Conservation (phyloP, 768 basidiomycete species). For the Tricholoma terreum region DNA sequence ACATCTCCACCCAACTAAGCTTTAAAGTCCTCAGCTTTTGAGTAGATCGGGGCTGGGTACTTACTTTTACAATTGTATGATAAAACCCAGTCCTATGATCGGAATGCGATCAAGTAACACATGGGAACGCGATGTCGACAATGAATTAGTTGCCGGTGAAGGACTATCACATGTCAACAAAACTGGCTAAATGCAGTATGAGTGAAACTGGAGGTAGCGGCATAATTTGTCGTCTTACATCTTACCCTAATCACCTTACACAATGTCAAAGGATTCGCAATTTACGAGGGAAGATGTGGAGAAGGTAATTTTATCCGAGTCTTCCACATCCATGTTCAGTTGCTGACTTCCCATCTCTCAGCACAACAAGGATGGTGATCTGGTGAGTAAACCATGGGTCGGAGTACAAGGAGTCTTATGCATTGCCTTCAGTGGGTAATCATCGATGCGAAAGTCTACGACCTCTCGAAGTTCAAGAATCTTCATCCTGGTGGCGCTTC, state of each 20-base stretch:
- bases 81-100: too few species aligned
- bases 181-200: background rate
- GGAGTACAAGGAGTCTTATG: background rate
- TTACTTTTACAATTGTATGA: too few species aligned
- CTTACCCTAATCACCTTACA: background rate
- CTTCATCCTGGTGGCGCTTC: constrained; percentile 81
- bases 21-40: background rate
- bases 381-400: constrained; percentile 37
- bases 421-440: constrained; percentile 62
- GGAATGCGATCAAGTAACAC: too few species aligned
- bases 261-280: constrained; percentile 30
- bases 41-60: too few species aligned
- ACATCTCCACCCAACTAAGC: constrained; percentile 1
- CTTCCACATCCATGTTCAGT: background rate
- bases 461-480: constrained; percentile 72
- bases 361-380: constrained; percentile 79
- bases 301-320: constrained; percentile 43
- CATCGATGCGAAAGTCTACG: constrained; percentile 80
- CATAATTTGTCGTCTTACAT: background rate
- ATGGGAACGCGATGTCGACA: background rate
- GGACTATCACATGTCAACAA: background rate
- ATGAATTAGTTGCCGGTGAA: too few species aligned
- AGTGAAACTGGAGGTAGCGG: too few species aligned
- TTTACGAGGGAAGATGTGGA: constrained; percentile 70
- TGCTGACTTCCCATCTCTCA: constrained; percentile 23